Evolutionary conservation across 2,329 filamentous ascomycete genomes (phyloP), one percentile per base, ranked within the genome.

Genomic region (Fusarium sp.): DNA sequence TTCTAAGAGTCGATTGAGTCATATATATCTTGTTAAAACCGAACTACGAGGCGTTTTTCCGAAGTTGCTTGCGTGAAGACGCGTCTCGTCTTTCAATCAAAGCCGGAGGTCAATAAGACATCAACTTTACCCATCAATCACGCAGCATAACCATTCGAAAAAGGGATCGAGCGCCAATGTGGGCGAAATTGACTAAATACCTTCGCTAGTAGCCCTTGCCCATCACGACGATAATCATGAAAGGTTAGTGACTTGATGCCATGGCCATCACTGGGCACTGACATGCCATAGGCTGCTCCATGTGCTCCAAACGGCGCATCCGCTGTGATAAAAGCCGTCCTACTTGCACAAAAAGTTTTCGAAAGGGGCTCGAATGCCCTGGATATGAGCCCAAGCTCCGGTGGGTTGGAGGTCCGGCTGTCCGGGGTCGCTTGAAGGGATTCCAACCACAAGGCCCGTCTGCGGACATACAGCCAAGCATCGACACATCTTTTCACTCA

Each of bases 351-450:
- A 58, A 58, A 38, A 40, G 56, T 10, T 6, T 14, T n/a, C 15
- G 25, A 11, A 58, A 38, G 15, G 56, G 22, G 35, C 22, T 58
- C 22, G 33, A 27, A 11, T 68, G 66, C 20, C 66, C 66, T 7
- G 66, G 66, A 8, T 68, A 68, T 43, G 56, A 57, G 7, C 62
- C 38, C 8, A 59, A 47, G 6, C 27, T 69, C 11, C 64, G 59
- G 32, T 66, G 66, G 66, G 47, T 60, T 11, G 63, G 43, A 17
- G 66, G 66, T 5, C 38, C 62, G 1, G 66, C 66, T 8, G 32
- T 64, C 17, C 63, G 63, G 20, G 66, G 66, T 14, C 63, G 63
- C 10, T 25, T 69, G 9, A 45, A 54, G 32, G 57, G 40, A 11
- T 20, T 25, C 4, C 64, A 62, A 22, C 47, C 3, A 2, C 27